Conservation (phyloP, 2,329 filamentous ascomycete genomes). For the Colletotrichum chlorophyti region DNA sequence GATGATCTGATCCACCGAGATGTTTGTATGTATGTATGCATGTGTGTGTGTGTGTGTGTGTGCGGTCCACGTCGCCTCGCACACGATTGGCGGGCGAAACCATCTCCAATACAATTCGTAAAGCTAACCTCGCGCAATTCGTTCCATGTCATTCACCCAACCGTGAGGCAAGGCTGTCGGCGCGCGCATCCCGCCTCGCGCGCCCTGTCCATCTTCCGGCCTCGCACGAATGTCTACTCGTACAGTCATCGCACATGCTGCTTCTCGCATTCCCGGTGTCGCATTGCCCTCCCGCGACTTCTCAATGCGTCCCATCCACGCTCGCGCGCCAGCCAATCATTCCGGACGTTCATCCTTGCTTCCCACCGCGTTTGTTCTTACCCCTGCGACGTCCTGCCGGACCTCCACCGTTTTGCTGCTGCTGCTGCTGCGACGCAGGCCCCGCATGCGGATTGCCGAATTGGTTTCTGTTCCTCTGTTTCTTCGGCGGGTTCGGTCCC, state of each 20-base stretch:
- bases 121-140: conserved; percentile 20
- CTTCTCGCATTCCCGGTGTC: neutral
- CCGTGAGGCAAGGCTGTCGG: conserved; percentile 24
- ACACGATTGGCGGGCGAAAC: conserved; percentile 13
- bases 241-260: conserved; percentile 21
- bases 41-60: no score
- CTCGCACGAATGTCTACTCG: conserved; percentile 15
- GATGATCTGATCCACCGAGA: conserved; percentile 12
- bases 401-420: conserved; percentile 12
- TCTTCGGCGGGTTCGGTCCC: conserved; percentile 21
- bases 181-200: conserved; percentile 1
- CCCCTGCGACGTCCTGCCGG: conserved; percentile 17
- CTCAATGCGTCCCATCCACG: neutral
- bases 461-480: conserved; percentile 15
- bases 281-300: conserved; percentile 1
- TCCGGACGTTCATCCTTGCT: conserved; percentile 14
- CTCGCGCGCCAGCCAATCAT: conserved; percentile 14
- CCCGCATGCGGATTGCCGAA: conserved; percentile 11
- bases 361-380: conserved; percentile 27
- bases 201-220: conserved; percentile 9
- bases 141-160: conserved; percentile 19
- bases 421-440: conserved; percentile 8
- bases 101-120: conserved; percentile 15
- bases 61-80: conserved; percentile 16
- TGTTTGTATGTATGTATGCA: no score